Conservation (phyloP, 352 stramenopile species). For the Phytophthora colocasiae region DNA sequence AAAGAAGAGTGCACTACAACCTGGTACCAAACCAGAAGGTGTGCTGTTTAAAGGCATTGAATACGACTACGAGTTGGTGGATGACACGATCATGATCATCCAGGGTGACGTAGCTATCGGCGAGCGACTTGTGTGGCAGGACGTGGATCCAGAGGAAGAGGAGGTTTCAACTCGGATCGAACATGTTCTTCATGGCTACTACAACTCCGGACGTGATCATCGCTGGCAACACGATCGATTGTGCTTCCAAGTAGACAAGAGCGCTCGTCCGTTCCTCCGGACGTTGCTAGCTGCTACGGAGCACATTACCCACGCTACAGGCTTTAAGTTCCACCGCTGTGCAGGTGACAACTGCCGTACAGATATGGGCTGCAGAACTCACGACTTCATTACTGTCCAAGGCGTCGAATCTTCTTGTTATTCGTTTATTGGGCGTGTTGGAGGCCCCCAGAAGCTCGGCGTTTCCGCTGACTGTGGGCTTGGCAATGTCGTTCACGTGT, state of each 20-base stretch:
- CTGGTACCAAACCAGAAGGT: constrained; percentile 19
- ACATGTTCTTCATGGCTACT: constrained; percentile 77
- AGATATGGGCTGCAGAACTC: constrained; percentile 46
- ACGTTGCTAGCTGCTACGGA: constrained; percentile 63
- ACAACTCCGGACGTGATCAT: constrained; percentile 79
- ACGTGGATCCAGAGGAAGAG: constrained; percentile 22
- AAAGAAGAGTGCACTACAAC: constrained; percentile 14
- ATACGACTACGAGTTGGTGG: constrained; percentile 81
- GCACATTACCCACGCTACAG: constrained; percentile 68
- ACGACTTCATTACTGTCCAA: constrained; percentile 74
- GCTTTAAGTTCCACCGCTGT: constrained; percentile 72
- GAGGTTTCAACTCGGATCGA: constrained; percentile 27
- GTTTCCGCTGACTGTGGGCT: constrained; percentile 72
- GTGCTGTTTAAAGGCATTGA: constrained; percentile 83
- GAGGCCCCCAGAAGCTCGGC: constrained; percentile 64
- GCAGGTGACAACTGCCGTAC: constrained; percentile 49
- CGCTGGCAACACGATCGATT: constrained; percentile 68
- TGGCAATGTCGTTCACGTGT: constrained; percentile 84
- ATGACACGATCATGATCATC: constrained; percentile 79
- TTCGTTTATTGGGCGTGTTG: constrained; percentile 83
- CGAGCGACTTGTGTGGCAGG: constrained; percentile 49
- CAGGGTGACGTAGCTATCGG: constrained; percentile 83
- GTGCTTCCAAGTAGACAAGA: constrained; percentile 74
- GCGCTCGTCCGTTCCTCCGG: constrained; percentile 44
- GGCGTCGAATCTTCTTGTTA: constrained; percentile 69